Evolutionary conservation across 2,329 filamentous ascomycete genomes (phyloP), one percentile per base, ranked within the genome.

Genomic region (Microdochium trichocladiopsis): DNA sequence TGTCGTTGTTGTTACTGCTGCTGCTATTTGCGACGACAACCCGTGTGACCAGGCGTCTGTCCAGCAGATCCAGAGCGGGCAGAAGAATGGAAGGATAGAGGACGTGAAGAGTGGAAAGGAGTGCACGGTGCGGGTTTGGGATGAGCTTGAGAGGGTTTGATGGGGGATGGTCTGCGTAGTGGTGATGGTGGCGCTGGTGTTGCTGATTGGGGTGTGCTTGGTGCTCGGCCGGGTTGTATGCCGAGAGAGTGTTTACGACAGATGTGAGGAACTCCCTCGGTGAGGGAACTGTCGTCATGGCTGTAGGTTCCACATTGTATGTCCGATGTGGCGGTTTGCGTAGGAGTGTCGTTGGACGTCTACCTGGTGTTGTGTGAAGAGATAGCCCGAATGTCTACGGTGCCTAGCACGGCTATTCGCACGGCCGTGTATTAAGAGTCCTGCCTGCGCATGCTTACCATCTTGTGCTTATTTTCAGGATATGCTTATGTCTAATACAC

Each of bases 31-130:
- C 24, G 10, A 65, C 45, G 16, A 77, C 49, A 4, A 84, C 67
- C 1, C 83, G 77, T 5, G 76, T 83, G 31, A 96, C 82, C 1
- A 94, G 79, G 2, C 78, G 72, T 24, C 90, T 81, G 67, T 99
- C 94, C 1, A 99, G 77, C 0, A 97, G 77, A 67, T 97, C 92
- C 2, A 99, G 77, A 0, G 93, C 90, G 2, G 90, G 88, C 1
- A 96, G 83, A 2, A 96, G 72, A 51, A 90, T 80, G 56, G 83
- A 82, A 0, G 91, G 91, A 63, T 95, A 95, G 14, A 96, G 72
- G 31, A 90, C 87, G 70, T 96, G 92, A 0, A 96, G 79, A 0
- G 89, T 90, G 1, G 90, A 73, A n/a, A 96, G 73, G 16, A 87
- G 71, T 49, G 80, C 75, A 1, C 76, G 72, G 53, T 73, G 41